These are phyloP conservation scores for Fusarium subtropicale DNA, from an alignment of 2,329 filamentous ascomycete species.

Conservation along the genomic window DNA sequence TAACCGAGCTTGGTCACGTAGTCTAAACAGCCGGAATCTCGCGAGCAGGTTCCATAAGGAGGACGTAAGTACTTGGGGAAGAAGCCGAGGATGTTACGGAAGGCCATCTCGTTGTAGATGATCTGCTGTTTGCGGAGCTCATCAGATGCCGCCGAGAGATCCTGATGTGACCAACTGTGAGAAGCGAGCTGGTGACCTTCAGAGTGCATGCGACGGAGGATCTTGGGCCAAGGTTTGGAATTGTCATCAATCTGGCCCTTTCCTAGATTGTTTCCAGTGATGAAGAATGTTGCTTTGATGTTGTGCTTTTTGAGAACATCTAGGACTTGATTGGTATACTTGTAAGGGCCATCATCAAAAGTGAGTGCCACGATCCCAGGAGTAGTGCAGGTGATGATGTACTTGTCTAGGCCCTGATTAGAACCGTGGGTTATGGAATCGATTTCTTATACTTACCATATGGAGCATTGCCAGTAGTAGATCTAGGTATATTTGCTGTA, in stretches of 20 bases:
- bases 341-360: slow-evolving; percentile 60
- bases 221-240: slow-evolving; percentile 48
- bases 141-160: slow-evolving; percentile 51
- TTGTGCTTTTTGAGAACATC: slow-evolving; percentile 49
- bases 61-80: slow-evolving; percentile 58
- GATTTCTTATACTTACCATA: slow-evolving; percentile 45
- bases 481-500: slow-evolving; percentile 48
- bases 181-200: slow-evolving; percentile 59
- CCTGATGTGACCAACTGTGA: slow-evolving; percentile 59
- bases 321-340: slow-evolving; percentile 56
- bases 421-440: not conserved
- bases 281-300: slow-evolving; percentile 56
- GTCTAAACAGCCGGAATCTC: slow-evolving; percentile 52
- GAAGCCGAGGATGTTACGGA: slow-evolving; percentile 55
- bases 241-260: slow-evolving; percentile 56
- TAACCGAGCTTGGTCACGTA: slow-evolving; percentile 60
- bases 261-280: slow-evolving; percentile 54
- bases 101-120: slow-evolving; percentile 57
- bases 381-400: slow-evolving; percentile 51
- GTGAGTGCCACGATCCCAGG: slow-evolving; percentile 56
- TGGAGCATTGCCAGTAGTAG: slow-evolving; percentile 47
- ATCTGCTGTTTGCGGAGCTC: slow-evolving; percentile 54
- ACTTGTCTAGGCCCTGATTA: slow-evolving; percentile 38
- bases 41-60: slow-evolving; percentile 57
- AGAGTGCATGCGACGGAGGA: slow-evolving; percentile 55